Base-by-base conservation (phyloP, 2,329 filamentous ascomycete genomes). In the Ceratocystis alfenasii region DNA sequence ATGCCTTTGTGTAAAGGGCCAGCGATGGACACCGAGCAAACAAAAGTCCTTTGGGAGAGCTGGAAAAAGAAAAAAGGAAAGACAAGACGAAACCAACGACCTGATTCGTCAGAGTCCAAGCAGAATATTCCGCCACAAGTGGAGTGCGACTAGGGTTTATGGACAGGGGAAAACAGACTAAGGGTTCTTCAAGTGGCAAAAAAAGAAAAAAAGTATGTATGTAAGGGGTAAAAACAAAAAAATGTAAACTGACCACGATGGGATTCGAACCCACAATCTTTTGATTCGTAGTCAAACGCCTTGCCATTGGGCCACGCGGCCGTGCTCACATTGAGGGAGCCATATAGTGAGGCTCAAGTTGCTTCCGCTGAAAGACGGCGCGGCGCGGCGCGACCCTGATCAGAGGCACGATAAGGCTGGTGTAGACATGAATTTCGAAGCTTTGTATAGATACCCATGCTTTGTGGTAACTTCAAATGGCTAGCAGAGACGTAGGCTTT, bases 261-360 rank as follows among this genome's bases (percentile, higher is more conserved):
- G 74, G 74, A 74, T 73, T 75, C 74, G 74, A 76, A 75, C 74
- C 74, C 74, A 73, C 73, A 75, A 73, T 74, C 74, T 75, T 75
- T 73, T 75, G 74, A 76, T 75, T 82, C 82, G 82, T 83, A 86
- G 84, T 86, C 83, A 85, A 80, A 86, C 83, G 83, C 83, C 86
- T 83, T 87, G 85, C 81, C 81, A 84, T 84, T 84, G 82, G 84
- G 82, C 82, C 84, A 84, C 78, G 80, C 79, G 77, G 79, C 79
- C 79, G 57, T 10, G 33, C 8, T 12, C 2, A 36, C 10, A 10
- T 36, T 36, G 8, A 36, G 8, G 3, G 7, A 2, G 30, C 6
- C 33, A 10, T 3, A 3, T 12, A 36, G 33, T 12, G 33, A 36
- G 10, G 7, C 33, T 8, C 1, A 36, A 36, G 33, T 36, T 36